A percentile compares a stretch with the other conserved stretches of the same genome.
These are phyloP conservation scores for Penicillium daleae DNA, from an alignment of 495 filamentous ascomycete species.

Conservation along the genomic window DNA sequence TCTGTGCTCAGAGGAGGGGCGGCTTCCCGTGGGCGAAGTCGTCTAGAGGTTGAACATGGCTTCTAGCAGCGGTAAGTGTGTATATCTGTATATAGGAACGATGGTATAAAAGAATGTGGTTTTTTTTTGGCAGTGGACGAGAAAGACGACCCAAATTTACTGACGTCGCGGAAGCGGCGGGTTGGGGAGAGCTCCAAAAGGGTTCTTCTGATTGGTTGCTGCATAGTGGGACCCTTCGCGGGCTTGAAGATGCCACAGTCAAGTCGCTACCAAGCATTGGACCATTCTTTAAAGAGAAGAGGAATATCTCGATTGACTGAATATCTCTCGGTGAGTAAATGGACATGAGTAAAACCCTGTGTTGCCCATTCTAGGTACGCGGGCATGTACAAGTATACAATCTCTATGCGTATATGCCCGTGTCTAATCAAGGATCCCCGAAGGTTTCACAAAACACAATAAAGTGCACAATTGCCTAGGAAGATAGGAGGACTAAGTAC, in stretches of 20 bases:
- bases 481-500: slow-evolving; percentile 47
- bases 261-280: not conserved
- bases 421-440: not conserved
- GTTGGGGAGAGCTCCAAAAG: slow-evolving; percentile 35
- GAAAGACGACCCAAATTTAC: slow-evolving; percentile 21
- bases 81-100: slow-evolving; percentile 4
- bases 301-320: no score
- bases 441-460: slow-evolving; percentile 14
- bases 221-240: slow-evolving; percentile 6
- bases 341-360: not conserved
- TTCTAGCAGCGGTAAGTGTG: slow-evolving; percentile 6
- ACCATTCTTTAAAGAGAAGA: not conserved
- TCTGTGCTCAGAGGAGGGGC: slow-evolving; percentile 33
- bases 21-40: slow-evolving; percentile 29
- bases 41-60: slow-evolving; percentile 34
- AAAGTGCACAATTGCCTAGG: slow-evolving; percentile 20
- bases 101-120: slow-evolving; percentile 14
- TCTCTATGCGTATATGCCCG: not conserved
- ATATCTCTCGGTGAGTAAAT: no score
- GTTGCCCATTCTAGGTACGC: not conserved
- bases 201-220: slow-evolving; percentile 37
- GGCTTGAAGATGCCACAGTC: not conserved
- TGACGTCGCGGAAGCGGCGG: slow-evolving; percentile 45
- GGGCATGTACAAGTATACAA: not conserved
- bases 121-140: slow-evolving; percentile 5